Evolutionary conservation across 495 filamentous ascomycete species (phyloP).

Genomic region (Sporormia fimetaria): DNA sequence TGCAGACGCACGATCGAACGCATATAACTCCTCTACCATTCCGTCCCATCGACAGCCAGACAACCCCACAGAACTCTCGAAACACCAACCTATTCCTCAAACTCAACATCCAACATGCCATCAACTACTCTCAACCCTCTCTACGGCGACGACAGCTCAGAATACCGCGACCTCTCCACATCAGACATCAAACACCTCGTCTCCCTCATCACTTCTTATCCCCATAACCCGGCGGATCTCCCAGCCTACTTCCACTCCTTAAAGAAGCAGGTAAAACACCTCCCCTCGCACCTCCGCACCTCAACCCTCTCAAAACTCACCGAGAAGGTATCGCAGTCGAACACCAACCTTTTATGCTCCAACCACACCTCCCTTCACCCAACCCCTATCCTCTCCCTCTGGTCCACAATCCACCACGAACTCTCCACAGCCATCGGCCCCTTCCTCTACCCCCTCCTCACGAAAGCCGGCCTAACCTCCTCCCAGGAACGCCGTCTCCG

Average conservation of each 20-base stretch:
- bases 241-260: constrained; percentile 5
- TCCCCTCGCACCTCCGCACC: not conserved
- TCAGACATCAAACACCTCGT: constrained; percentile 8
- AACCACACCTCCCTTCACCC: constrained; percentile 3
- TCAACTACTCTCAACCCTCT: constrained; percentile 1
- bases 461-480: not conserved
- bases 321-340: not conserved
- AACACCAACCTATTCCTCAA: too few relatives aligned
- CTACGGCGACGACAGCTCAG: not conserved
- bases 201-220: constrained; percentile 4
- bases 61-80: not conserved
- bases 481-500: constrained; percentile 3
- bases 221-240: too few relatives aligned
- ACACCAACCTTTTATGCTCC: constrained; percentile 5
- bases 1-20: not conserved
- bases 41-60: not conserved
- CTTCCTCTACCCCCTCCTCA: constrained; percentile 9
- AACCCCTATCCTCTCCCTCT: constrained; percentile 2
- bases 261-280: too few relatives aligned
- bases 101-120: not conserved
- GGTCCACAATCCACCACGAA: constrained; percentile 5
- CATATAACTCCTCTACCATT: not conserved
- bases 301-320: not conserved
- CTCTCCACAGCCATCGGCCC: constrained; percentile 7
- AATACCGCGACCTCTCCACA: not conserved